Percentiles rank a stretch among this genome's conserved stretches.
Evolutionary conservation across 257 asterid species (phyloP).

Genomic region (Craterostigma plantagineum): DNA sequence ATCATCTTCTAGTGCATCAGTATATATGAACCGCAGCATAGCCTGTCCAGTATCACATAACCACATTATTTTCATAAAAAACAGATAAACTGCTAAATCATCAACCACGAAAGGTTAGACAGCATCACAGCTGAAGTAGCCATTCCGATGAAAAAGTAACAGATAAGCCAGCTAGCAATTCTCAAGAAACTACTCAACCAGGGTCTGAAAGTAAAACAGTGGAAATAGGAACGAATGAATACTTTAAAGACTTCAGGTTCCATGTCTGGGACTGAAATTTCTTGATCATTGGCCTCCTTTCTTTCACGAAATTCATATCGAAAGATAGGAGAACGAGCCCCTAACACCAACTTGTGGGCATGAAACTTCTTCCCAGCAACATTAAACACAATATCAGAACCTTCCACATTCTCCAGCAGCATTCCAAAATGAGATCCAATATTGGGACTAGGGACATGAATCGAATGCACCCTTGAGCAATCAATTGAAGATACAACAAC

Average conservation of each 20-base stretch:
- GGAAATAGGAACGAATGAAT: neutral
- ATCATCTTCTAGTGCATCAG: conserved; percentile 69
- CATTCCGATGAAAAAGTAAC: neutral
- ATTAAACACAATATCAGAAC: conserved; percentile 60
- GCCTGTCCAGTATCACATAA: conserved; percentile 41
- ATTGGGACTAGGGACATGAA: conserved; percentile 83
- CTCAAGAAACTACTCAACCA: neutral
- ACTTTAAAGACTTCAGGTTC: conserved; percentile 43
- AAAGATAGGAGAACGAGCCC: conserved; percentile 76
- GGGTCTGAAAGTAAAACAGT: neutral
- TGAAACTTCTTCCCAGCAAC: conserved; percentile 69
- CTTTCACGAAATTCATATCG: conserved; percentile 48
- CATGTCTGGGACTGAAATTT: conserved; percentile 51
- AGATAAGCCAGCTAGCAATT: neutral
- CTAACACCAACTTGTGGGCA: conserved; percentile 88
- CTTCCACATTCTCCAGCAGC: conserved; percentile 74
- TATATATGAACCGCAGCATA: conserved; percentile 76
- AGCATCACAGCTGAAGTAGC: neutral
- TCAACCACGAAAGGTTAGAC: neutral
- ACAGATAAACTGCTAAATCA: neutral
- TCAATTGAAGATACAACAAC: conserved; percentile 88
- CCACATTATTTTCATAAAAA: conserved; percentile 11
- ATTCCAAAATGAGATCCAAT: conserved; percentile 76
- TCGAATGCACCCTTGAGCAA: conserved; percentile 61
- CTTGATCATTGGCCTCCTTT: conserved; percentile 37